Percentiles rank a stretch among this genome's conserved stretches.
Evolutionary conservation across 805 yeast species (phyloP).

Genomic region (Saccharomycopsis guyanensis): DNA sequence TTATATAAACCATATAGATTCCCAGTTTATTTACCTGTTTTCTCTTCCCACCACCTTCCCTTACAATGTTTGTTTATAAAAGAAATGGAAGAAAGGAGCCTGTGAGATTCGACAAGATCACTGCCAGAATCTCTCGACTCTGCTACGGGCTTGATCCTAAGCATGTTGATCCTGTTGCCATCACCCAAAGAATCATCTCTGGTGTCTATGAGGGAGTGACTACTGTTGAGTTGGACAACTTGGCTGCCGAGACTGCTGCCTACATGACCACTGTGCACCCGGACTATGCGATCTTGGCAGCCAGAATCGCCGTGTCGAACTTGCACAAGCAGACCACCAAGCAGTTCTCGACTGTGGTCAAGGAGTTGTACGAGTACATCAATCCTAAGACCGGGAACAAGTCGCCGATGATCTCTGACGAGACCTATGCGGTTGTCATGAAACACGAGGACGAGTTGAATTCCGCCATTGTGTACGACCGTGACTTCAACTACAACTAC

Average conservation of each 20-base stretch:
- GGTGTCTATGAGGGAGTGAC: conserved; percentile 98
- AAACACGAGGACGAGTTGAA: conserved; percentile 59
- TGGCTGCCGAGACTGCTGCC: conserved; percentile 96
- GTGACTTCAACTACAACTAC: conserved; percentile 74
- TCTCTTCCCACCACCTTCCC: neutral
- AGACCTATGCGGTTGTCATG: conserved; percentile 55
- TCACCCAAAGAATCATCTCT: conserved; percentile 89
- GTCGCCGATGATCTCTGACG: conserved; percentile 63
- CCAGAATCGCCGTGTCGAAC: conserved; percentile 90
- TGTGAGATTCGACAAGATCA: conserved; percentile 92
- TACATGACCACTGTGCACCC: conserved; percentile 97
- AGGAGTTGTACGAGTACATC: conserved; percentile 64
- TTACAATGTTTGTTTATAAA: conserved; percentile 71
- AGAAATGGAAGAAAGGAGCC: conserved; percentile 95
- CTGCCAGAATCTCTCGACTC: conserved; percentile 87
- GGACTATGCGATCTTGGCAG: conserved; percentile 93
- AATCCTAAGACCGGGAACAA: conserved; percentile 71
- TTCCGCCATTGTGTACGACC: conserved; percentile 62
- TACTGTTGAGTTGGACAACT: conserved; percentile 74
- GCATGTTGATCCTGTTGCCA: conserved; percentile 91
- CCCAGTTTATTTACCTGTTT: neutral
- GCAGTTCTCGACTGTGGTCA: conserved; percentile 70
- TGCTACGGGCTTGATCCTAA: conserved; percentile 89
- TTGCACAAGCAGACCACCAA: conserved; percentile 91
- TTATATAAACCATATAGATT: neutral